phyloP scores from a whole-genome alignment of 2,329 filamentous ascomycete species.

The Penicillium sp. region DNA sequence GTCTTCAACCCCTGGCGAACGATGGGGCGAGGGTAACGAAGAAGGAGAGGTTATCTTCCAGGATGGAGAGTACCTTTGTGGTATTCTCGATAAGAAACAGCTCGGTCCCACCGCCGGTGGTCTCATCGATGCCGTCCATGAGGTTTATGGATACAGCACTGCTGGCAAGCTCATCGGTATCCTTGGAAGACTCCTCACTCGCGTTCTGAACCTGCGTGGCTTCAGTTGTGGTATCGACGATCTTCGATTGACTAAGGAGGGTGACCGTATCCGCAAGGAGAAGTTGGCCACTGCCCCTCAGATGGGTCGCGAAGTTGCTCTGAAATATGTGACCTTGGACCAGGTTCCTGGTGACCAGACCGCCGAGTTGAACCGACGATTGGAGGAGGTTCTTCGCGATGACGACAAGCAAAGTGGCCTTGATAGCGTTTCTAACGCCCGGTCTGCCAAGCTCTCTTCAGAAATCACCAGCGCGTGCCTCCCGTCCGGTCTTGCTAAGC shows the following conservation, averaged over 20 bases:
- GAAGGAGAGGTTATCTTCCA: constrained; percentile 80
- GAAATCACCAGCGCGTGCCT: constrained; percentile 75
- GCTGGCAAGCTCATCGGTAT: constrained; percentile 87
- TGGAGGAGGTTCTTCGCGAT: constrained; percentile 88
- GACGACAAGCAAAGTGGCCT: constrained; percentile 86
- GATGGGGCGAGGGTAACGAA: constrained; percentile 70
- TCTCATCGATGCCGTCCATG: constrained; percentile 86
- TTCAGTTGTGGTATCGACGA: constrained; percentile 98
- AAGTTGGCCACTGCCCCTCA: constrained; percentile 64
- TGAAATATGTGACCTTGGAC: constrained; percentile 82
- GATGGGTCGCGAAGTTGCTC: constrained; percentile 75
- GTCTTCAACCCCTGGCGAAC: constrained; percentile 71
- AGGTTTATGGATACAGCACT: constrained; percentile 82
- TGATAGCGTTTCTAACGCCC: constrained; percentile 80
- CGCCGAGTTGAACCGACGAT: constrained; percentile 68
- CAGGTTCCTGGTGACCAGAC: constrained; percentile 63
- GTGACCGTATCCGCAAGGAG: constrained; percentile 68
- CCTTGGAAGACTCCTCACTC: constrained; percentile 82
- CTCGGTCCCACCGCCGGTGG: constrained; percentile 85
- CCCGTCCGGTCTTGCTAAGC: constrained; percentile 78
- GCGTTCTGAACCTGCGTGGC: constrained; percentile 86
- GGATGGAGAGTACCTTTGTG: constrained; percentile 81
- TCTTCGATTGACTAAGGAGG: constrained; percentile 75
- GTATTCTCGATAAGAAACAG: constrained; percentile 93
- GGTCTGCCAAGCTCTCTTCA: constrained; percentile 68